Conservation (phyloP, 345 rosid genomes). For the Reutealis trisperma region DNA sequence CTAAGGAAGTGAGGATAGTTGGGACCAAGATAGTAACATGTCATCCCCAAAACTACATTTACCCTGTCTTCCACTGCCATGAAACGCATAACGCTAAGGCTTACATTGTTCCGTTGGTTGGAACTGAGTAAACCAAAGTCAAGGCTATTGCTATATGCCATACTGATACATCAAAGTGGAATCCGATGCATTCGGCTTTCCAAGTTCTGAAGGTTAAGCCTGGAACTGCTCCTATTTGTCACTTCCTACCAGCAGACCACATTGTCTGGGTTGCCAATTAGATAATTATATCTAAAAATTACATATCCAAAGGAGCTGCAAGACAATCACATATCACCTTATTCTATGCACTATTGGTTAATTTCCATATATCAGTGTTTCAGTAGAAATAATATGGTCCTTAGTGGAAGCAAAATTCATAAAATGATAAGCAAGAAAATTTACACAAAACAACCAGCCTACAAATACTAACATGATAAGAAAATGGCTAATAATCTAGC, state of each 20-base stretch:
- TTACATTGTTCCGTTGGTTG: constrained; percentile 17
- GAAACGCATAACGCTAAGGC: background rate
- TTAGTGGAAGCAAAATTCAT: background rate
- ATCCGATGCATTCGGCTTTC: constrained; percentile 19
- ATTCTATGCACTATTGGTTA: too few relatives aligned
- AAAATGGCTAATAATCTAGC: background rate
- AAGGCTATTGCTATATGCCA: constrained; percentile 17
- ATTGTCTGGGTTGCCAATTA: constrained; percentile 7
- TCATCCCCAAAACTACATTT: constrained; percentile 11
- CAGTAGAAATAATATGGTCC: background rate
- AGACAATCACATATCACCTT: background rate
- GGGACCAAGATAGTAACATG: constrained; percentile 9
- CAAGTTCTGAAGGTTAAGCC: constrained; percentile 17
- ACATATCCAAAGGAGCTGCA: background rate
- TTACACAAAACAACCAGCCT: background rate
- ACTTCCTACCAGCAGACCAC: constrained; percentile 10
- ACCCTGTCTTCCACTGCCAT: constrained; percentile 19
- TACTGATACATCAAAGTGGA: constrained; percentile 24
- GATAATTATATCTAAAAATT: background rate
- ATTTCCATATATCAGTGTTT: background rate
- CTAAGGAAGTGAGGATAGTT: background rate
- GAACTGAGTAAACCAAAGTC: background rate
- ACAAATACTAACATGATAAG: background rate
- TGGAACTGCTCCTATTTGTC: constrained; percentile 5
- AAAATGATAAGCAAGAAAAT: background rate